phyloP scores from a whole-genome alignment of 495 filamentous ascomycete genomes.

The Tuber microsphaerosporum region DNA sequence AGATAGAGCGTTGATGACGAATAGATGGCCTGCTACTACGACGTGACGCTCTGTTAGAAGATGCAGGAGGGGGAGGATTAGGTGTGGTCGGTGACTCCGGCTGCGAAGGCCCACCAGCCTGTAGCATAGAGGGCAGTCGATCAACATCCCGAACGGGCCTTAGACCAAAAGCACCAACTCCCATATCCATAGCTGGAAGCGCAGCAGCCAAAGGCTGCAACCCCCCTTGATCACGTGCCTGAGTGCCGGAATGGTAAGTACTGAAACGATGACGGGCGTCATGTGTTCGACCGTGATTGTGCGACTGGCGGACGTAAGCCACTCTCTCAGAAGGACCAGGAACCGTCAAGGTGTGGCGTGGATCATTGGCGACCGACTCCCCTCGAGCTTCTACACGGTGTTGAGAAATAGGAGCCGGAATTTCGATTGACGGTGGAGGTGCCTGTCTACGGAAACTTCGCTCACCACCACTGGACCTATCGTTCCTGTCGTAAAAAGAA shows the following conservation, averaged over 20 bases:
- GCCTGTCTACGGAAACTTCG: slow-evolving; percentile 54
- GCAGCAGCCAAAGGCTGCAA: slow-evolving; percentile 62
- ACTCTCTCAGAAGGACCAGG: slow-evolving; percentile 46
- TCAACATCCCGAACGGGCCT: slow-evolving; percentile 80
- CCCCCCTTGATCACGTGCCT: slow-evolving; percentile 32
- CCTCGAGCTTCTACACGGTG: slow-evolving; percentile 41
- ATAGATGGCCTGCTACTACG: slow-evolving; percentile 66
- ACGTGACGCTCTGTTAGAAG: slow-evolving; percentile 32
- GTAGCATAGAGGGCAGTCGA: slow-evolving; percentile 76
- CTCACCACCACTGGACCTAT: slow-evolving; percentile 21
- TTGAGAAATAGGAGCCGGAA: slow-evolving; percentile 48
- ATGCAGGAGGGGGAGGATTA: slow-evolving; percentile 51
- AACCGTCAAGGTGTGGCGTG: slow-evolving; percentile 35
- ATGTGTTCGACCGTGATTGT: slow-evolving; percentile 47
- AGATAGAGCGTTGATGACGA: slow-evolving; percentile 77
- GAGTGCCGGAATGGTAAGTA: slow-evolving; percentile 49
- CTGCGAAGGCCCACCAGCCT: slow-evolving; percentile 70
- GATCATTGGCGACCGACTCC: slow-evolving; percentile 48
- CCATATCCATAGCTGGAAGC: slow-evolving; percentile 63
- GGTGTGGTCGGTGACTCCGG: slow-evolving; percentile 92
- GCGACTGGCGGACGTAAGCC: slow-evolving; percentile 49
- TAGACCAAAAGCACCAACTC: slow-evolving; percentile 62
- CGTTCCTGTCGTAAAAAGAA: slow-evolving; percentile 30
- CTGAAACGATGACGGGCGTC: slow-evolving; percentile 50
- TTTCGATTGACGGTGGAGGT: slow-evolving; percentile 68